Conservation (phyloP, 345 rosid genomes). For the Arabis hirsuta region DNA sequence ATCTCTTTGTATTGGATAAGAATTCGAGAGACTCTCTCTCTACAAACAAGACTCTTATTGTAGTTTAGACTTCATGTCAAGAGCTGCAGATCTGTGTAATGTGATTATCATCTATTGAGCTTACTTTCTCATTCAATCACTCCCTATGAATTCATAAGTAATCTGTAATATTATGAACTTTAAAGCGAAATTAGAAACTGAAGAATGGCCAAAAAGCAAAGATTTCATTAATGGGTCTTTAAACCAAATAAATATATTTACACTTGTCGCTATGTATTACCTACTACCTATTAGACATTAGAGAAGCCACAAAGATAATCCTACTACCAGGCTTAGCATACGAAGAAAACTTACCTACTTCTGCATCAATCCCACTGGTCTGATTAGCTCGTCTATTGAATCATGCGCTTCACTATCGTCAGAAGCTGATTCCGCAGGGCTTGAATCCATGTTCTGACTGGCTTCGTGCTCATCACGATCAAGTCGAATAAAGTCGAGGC, state of each 20-base stretch:
- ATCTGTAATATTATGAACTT: background rate
- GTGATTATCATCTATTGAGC: background rate
- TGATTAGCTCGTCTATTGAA: conserved; percentile 25
- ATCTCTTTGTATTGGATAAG: background rate
- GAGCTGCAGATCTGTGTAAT: background rate
- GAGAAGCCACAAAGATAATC: too few relatives aligned
- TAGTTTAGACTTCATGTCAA: conserved; percentile 17
- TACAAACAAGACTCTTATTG: background rate
- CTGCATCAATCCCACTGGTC: too few relatives aligned
- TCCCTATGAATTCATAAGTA: background rate
- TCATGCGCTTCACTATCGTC: conserved; percentile 41
- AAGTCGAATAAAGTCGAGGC: too few relatives aligned
- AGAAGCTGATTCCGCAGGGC: conserved; percentile 25
- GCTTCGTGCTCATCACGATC: conserved; percentile 8
- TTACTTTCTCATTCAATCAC: background rate
- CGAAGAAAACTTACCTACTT: background rate
- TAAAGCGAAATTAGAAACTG: background rate
- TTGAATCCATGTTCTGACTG: conserved; percentile 36
- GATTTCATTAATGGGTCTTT: conserved; percentile 18
- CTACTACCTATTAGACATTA: background rate
- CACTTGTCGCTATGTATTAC: background rate
- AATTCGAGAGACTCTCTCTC: conserved; percentile 11
- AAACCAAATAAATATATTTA: background rate
- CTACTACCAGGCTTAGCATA: background rate
- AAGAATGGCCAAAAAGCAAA: background rate